These are phyloP conservation scores for Vigna unguiculata DNA, from an alignment of 306 rosid species.

Conservation along the genomic window DNA sequence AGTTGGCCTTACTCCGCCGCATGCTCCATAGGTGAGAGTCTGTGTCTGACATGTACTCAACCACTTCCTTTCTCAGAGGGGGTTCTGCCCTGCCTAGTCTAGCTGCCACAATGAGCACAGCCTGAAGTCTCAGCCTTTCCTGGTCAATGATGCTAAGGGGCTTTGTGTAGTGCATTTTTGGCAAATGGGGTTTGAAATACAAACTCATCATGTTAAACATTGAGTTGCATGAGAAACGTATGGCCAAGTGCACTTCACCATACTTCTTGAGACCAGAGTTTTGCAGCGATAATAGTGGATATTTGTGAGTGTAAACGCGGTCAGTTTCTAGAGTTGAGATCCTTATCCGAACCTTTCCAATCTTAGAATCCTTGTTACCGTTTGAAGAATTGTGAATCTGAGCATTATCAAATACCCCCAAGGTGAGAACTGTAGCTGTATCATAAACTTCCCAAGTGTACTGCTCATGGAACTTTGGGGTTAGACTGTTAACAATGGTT, in stretches of 20 bases:
- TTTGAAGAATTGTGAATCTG: conserved; percentile 55
- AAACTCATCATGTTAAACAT: conserved; percentile 57
- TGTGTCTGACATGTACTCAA: conserved; percentile 85
- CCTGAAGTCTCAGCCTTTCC: conserved; percentile 72
- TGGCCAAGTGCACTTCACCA: conserved; percentile 93
- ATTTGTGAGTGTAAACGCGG: conserved; percentile 79
- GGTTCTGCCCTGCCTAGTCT: conserved; percentile 86
- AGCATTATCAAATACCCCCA: conserved; percentile 83
- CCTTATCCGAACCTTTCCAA: conserved; percentile 93
- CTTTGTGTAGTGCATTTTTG: conserved; percentile 86
- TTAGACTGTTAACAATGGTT: conserved; percentile 67
- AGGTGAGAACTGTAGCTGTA: conserved; percentile 85
- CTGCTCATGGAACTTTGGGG: conserved; percentile 88
- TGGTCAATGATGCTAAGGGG: conserved; percentile 80
- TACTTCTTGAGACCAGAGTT: conserved; percentile 87
- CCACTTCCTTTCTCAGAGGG: conserved; percentile 80
- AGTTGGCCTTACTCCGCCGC: conserved; percentile 97
- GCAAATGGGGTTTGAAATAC: conserved; percentile 82
- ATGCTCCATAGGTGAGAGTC: conserved; percentile 92
- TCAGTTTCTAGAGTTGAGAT: conserved; percentile 84
- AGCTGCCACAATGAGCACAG: conserved; percentile 73
- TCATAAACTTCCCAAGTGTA: conserved; percentile 96
- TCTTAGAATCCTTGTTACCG: conserved; percentile 61
- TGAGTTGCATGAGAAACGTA: conserved; percentile 81
- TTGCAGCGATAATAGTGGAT: conserved; percentile 75